Base-by-base conservation (phyloP, 148 eudicot species). In the Fallopia convolvulus region DNA sequence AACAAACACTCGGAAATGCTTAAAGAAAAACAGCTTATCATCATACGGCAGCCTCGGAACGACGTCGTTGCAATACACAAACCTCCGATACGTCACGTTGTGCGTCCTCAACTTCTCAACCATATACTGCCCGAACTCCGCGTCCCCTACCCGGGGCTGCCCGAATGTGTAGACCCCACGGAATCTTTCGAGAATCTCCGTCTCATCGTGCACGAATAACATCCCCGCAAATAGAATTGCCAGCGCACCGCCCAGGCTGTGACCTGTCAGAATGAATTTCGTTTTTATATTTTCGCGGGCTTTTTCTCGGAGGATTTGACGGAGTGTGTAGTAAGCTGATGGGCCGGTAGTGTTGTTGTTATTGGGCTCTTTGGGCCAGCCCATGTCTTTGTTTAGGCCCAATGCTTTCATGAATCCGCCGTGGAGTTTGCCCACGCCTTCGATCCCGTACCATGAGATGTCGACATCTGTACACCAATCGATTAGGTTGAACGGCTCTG, bases 101-200 rank as follows among this genome's bases (percentile, higher is more conserved):
- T 89, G 76, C 30, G 10, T 7, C 76, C 41, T 77, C 81, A 91
- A 30, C 15, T 83, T 87, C 58, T 80, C 81, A 81, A 74, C 80
- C 96, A 91, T 88, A 78, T 79, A 93, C 52, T 86, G 81, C 49
- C 96, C 97, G 85, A 93, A 90, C 21, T 85, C 61, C 74, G 68
- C 78, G 78, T 93, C 86, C 46, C 97, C 96, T 26, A 91, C 92
- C 56, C 93, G 87, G 20, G 97, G 96, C 81, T 91, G 96, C 78
- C 95, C 97, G 81, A 83, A 92, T 6, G 97, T 90, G 80, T 92
- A 92, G 5, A 89, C 95, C 36, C 93, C 94, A 75, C 87, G 87
- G 52, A 93, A 72, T 58, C 86, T 82, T 14, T 77, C 65, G 70
- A 89, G 81, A 83, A 91, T 32, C 74, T 76, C 72, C 39, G 78